A percentile compares a stretch with the other conserved stretches of the same genome.
These are phyloP conservation scores for Didymella segeticola DNA, from an alignment of 2,329 filamentous ascomycete species.

Conservation along the genomic window DNA sequence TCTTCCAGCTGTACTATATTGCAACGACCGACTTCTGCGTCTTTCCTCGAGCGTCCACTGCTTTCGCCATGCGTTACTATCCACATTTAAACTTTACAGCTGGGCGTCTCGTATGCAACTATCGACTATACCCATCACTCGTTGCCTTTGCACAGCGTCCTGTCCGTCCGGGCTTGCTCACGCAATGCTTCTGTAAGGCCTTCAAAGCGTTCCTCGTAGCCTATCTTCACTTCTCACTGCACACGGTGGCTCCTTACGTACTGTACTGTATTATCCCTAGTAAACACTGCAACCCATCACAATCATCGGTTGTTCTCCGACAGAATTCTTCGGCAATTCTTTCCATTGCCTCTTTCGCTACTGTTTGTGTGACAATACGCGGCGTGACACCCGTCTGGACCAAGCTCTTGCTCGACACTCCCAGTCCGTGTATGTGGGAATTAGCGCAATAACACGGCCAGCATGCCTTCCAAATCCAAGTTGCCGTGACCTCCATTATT, in stretches of 20 bases:
- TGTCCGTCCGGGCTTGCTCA: neutral
- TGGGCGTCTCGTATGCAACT: neutral
- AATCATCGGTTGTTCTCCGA: neutral
- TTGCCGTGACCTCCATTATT: too few relatives aligned
- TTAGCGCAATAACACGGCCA: neutral
- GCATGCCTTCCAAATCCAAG: too few relatives aligned
- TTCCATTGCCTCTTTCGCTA: neutral
- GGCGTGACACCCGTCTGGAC: neutral
- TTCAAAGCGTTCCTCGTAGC: neutral
- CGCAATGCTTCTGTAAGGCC: neutral
- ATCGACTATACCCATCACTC: neutral
- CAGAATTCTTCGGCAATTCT: neutral
- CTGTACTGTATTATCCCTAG: constrained; percentile 13
- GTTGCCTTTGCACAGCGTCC: neutral
- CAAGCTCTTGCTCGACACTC: neutral
- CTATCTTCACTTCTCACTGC: neutral
- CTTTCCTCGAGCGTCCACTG: neutral
- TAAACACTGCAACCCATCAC: neutral
- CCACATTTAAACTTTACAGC: neutral
- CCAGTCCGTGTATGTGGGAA: neutral
- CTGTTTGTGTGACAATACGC: neutral
- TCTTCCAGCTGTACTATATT: neutral
- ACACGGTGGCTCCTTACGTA: constrained; percentile 7
- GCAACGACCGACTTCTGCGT: neutral
- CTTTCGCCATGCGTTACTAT: neutral